These are phyloP conservation scores for Escallonia herrerae DNA, from an alignment of 129 eudicot genomes.

Conservation along the genomic window DNA sequence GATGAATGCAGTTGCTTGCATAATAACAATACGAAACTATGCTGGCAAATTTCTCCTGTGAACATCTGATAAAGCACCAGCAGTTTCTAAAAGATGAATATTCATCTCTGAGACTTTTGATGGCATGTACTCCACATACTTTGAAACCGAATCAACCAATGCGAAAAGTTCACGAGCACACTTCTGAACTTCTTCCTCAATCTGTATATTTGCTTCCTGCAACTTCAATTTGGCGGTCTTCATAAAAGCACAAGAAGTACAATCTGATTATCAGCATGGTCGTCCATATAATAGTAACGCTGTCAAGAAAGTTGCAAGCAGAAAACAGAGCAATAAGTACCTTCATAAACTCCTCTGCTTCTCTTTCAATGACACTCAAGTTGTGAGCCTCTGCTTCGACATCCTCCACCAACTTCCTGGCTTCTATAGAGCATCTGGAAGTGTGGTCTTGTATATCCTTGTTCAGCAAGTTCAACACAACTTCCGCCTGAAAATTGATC, in stretches of 20 bases:
- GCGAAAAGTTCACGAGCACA: slow-evolving; percentile 63
- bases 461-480: slow-evolving; percentile 25
- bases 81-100: slow-evolving; percentile 38
- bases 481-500: slow-evolving; percentile 39
- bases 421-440: slow-evolving; percentile 60
- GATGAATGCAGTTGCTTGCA: no score
- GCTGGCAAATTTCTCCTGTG: slow-evolving; percentile 24
- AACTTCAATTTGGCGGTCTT: slow-evolving; percentile 52
- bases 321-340: slow-evolving; percentile 23
- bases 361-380: slow-evolving; percentile 54
- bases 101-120: slow-evolving; percentile 48
- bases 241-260: background rate
- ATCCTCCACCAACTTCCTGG: slow-evolving; percentile 39
- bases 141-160: slow-evolving; percentile 62
- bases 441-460: slow-evolving; percentile 48
- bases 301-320: no score
- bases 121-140: slow-evolving; percentile 47
- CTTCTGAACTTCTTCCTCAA: slow-evolving; percentile 44
- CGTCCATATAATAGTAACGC: no score
- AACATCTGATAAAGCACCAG: slow-evolving; percentile 36
- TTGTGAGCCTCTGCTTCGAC: slow-evolving; percentile 48
- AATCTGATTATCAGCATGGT: background rate
- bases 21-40: background rate
- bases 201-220: slow-evolving; percentile 35
- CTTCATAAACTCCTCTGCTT: slow-evolving; percentile 61